Evolutionary conservation across 345 rosid species (phyloP).

Genomic region (Citrus inodora): DNA sequence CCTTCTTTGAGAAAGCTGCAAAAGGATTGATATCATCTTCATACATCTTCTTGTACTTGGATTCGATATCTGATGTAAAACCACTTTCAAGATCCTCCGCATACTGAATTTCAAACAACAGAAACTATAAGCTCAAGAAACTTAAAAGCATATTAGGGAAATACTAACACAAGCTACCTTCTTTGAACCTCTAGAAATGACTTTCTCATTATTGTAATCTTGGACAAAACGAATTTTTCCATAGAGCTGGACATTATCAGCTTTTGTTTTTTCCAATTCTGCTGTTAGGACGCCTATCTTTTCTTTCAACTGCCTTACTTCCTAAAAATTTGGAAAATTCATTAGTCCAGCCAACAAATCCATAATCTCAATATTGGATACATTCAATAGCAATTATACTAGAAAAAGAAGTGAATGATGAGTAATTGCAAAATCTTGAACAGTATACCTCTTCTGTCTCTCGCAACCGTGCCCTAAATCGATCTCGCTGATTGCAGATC

Average conservation of each 20-base stretch:
- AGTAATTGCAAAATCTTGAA: not conserved
- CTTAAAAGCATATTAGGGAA: not conserved
- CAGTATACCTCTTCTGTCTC: slow-evolving; percentile 87
- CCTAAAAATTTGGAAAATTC: slow-evolving; percentile 40
- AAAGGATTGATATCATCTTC: slow-evolving; percentile 98
- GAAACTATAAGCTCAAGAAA: slow-evolving; percentile 7
- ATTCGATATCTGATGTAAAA: slow-evolving; percentile 86
- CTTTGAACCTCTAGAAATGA: slow-evolving; percentile 89
- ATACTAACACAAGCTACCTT: slow-evolving; percentile 43
- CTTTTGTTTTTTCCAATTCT: slow-evolving; percentile 87
- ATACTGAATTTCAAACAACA: slow-evolving; percentile 37
- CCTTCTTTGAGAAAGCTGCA: slow-evolving; percentile 98
- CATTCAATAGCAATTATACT: not conserved
- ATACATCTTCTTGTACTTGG: slow-evolving; percentile 96
- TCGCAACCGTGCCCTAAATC: slow-evolving; percentile 76
- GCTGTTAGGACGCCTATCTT: slow-evolving; percentile 62
- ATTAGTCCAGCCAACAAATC: not conserved
- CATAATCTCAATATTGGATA: not conserved
- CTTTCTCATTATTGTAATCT: slow-evolving; percentile 93
- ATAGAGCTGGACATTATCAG: slow-evolving; percentile 92
- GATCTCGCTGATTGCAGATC: slow-evolving; percentile 91
- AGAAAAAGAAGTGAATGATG: not conserved
- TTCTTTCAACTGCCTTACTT: slow-evolving; percentile 87
- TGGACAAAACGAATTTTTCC: slow-evolving; percentile 97
- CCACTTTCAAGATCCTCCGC: slow-evolving; percentile 94